phyloP scores from a whole-genome alignment of 768 basidiomycete genomes.

The Phaeolepiota aurea region DNA sequence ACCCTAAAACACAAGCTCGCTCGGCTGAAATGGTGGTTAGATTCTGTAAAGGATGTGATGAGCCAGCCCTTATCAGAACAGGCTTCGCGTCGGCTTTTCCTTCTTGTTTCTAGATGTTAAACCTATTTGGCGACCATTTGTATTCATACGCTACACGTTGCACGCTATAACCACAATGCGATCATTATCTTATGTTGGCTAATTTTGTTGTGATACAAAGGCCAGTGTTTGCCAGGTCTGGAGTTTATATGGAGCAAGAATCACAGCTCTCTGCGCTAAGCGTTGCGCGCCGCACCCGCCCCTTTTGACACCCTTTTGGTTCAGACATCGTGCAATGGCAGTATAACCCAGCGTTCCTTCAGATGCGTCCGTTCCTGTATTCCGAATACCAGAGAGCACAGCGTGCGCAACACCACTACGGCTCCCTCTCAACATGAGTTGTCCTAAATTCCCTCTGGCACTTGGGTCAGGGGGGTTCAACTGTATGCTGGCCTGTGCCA shows the following conservation, averaged over 20 bases:
- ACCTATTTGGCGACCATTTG: conserved; percentile 6
- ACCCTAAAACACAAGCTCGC: conserved; percentile 35
- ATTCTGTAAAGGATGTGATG: conserved; percentile 28
- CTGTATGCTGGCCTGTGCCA: conserved; percentile 50
- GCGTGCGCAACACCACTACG: conserved; percentile 34
- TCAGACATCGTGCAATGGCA: too few relatives aligned
- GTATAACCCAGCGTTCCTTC: conserved; percentile 35
- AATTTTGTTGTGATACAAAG: too few relatives aligned
- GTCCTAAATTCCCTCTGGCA: conserved; percentile 45
- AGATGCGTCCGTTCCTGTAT: conserved; percentile 25
- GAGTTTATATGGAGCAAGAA: conserved; percentile 47
- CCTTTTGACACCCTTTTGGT: not conserved
- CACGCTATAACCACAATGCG: not conserved
- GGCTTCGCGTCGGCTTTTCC: conserved; percentile 40
- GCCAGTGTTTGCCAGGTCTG: conserved; percentile 55
- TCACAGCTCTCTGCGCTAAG: conserved; percentile 54
- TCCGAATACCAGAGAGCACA: conserved; percentile 25
- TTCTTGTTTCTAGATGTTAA: conserved; percentile 26
- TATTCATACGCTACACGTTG: not conserved
- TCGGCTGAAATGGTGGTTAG: conserved; percentile 60
- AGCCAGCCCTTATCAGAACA: conserved; percentile 18
- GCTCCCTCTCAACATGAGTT: conserved; percentile 42
- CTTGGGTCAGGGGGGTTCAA: conserved; percentile 44
- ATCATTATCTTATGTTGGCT: too few relatives aligned
- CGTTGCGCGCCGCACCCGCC: conserved; percentile 14